A percentile compares a stretch with the other conserved stretches of the same genome.
Conservation (phyloP, 2,329 filamentous ascomycete species). For the Talaromyces pinophilus region DNA sequence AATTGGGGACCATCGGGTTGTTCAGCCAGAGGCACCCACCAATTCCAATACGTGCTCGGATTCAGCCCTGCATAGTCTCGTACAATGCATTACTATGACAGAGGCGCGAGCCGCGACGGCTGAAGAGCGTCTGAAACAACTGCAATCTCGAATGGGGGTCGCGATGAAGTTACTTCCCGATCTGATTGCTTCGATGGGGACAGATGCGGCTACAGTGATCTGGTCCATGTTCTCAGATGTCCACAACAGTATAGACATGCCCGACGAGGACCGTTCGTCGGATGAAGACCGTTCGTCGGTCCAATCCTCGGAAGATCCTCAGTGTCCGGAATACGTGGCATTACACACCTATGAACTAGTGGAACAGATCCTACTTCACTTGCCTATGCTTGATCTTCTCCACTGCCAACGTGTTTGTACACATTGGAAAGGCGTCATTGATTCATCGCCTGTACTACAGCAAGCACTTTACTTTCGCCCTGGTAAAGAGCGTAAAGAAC, state of each 20-base stretch:
- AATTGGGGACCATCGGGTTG: not conserved
- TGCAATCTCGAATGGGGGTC: not conserved
- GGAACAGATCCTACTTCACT: conserved; percentile 2
- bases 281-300: not conserved
- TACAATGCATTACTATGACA: not conserved
- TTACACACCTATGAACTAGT: not conserved
- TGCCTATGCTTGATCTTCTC: conserved; percentile 11
- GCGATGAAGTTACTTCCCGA: not conserved
- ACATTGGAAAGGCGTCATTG: conserved; percentile 1
- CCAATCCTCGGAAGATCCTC: not conserved
- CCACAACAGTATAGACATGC: not conserved
- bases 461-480: conserved; percentile 2
- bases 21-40: not conserved
- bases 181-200: not conserved
- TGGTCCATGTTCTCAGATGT: not conserved
- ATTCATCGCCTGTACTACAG: not conserved
- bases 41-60: not conserved
- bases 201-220: not conserved
- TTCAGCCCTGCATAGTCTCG: not conserved
- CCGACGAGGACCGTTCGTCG: not conserved
- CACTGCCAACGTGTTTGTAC: not conserved
- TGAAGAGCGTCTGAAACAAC: not conserved
- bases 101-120: not conserved
- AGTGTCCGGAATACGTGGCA: too few relatives aligned
- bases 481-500: too few relatives aligned